Evolutionary conservation across 2,329 filamentous ascomycete species (phyloP), one percentile per base, ranked within the genome.

Genomic region (Sporothrix euskadiensis): DNA sequence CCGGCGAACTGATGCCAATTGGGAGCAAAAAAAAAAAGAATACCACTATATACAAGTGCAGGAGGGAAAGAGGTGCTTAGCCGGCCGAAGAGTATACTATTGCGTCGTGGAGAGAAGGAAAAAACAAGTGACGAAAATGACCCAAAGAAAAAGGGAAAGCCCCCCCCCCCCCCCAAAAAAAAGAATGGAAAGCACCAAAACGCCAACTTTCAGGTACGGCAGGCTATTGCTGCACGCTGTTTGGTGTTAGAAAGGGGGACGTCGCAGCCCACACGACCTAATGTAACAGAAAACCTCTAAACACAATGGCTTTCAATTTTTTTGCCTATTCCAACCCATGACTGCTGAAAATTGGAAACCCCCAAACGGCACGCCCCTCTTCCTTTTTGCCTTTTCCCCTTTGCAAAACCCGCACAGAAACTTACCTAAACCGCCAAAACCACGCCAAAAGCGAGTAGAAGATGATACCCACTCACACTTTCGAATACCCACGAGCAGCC

Each of bases 171-270:
- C n/a, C 49, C 69, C 68, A 63, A 56, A 73, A 74, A 72, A 66
- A 73, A 22, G 22, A 66, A 73, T 70, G 57, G 71, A 74, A 68
- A 39, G 22, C 39, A 26, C 39, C 61, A 30, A 26, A 44, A 65
- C 35, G 22, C 16, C 61, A 12, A 30, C 61, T 47, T 47, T 66
- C 61, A 66, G 61, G 61, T 19, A 66, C 61, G 61, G 61, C 22
- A 47, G 61, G 61, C 57, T n/a, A 39, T 39, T 39, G 57, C 57
- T 61, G 57, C 6, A 30, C 16, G n/a, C 32, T 26, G 35, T 19
- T 22, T 41, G 41, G 59, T 63, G 59, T 65, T 44, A 26, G 44
- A 44, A 16, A 49, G 56, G 30, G 59, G 59, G 59, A 26, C 12
- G 39, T 14, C 10, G 61, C 22, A 47, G 47, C 39, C 61, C 61